These are phyloP conservation scores for Rubus idaeus DNA, from an alignment of 306 rosid genomes.

Conservation along the genomic window DNA sequence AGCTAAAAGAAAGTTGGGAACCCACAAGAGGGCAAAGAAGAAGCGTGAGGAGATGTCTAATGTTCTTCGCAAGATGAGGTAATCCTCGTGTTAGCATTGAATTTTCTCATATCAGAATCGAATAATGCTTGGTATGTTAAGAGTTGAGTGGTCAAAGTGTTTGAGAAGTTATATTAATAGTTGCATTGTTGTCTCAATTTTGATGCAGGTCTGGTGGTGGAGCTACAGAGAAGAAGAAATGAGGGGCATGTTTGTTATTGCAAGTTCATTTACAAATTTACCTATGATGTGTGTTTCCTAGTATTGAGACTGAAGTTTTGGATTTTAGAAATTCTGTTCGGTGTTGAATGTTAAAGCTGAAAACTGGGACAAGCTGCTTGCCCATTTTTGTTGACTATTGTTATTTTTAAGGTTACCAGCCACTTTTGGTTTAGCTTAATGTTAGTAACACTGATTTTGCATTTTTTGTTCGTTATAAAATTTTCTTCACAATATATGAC, in stretches of 20 bases:
- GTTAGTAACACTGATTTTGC: not conserved
- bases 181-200: not conserved
- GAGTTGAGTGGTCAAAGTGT: not conserved
- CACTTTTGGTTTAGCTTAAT: not conserved
- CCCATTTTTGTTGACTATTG: not conserved
- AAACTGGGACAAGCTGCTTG: conserved; percentile 15
- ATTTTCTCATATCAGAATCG: not conserved
- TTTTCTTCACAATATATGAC: not conserved
- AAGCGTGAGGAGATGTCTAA: conserved; percentile 94
- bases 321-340: conserved; percentile 10
- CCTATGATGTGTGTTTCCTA: not conserved
- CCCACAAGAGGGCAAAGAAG: conserved; percentile 88
- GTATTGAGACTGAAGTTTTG: not conserved
- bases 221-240: conserved; percentile 80
- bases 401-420: not conserved
- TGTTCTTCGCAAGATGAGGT: conserved; percentile 91
- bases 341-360: conserved; percentile 12
- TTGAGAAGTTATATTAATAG: not conserved
- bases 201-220: conserved; percentile 89
- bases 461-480: not conserved
- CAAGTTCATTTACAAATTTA: not conserved
- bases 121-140: not conserved
- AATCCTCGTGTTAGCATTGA: not conserved
- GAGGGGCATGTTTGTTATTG: conserved; percentile 4
- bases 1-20: conserved; percentile 86